A percentile compares a stretch with the other conserved stretches of the same genome.
phyloP scores from a whole-genome alignment of 345 rosid species.

The Melaleuca alternifolia region DNA sequence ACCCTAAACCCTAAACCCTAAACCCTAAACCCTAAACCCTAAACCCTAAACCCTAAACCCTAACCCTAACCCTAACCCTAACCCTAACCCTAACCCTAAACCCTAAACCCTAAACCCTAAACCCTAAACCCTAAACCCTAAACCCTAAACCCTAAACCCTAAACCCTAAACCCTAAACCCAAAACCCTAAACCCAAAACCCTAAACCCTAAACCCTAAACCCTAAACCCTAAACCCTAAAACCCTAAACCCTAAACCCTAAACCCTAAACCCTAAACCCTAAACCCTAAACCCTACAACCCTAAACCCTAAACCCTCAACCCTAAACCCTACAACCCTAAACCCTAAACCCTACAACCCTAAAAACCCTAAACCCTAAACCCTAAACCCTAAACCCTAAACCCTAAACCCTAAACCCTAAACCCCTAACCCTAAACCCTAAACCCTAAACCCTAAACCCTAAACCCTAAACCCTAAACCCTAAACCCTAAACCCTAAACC shows the following conservation, averaged over 20 bases:
- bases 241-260: not conserved
- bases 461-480: not conserved
- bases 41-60: not conserved
- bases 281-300: not conserved
- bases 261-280: not conserved
- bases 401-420: not conserved
- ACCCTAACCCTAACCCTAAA: too few relatives aligned
- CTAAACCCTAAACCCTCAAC: not conserved
- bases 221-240: not conserved
- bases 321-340: not conserved
- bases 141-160: not conserved
- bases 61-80: too few relatives aligned
- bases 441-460: not conserved
- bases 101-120: not conserved
- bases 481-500: not conserved
- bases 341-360: too few relatives aligned
- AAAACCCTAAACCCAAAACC: not conserved
- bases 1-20: not conserved
- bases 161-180: not conserved
- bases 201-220: not conserved
- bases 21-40: not conserved
- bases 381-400: not conserved
- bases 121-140: not conserved
- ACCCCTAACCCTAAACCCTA: not conserved
- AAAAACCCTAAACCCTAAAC: not conserved